These are phyloP conservation scores for Pyricularia grisea DNA, from an alignment of 2,329 filamentous ascomycete species.

Conservation along the genomic window DNA sequence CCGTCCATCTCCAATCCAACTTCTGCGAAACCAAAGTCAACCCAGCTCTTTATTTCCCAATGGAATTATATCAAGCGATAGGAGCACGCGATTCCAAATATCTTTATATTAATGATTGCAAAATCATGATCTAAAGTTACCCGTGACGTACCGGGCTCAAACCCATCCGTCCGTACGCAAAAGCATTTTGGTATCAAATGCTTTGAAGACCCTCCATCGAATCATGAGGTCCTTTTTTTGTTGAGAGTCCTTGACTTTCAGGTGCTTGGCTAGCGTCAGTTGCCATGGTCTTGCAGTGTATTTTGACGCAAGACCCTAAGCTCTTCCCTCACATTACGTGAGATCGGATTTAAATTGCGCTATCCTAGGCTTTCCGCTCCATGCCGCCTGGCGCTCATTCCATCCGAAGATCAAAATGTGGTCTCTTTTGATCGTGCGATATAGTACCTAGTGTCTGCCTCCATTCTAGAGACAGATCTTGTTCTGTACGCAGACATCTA, in stretches of 20 bases:
- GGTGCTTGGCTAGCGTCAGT: background rate
- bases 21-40: background rate
- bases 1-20: background rate
- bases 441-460: background rate
- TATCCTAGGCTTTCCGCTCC: conserved; percentile 20
- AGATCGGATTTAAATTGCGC: conserved; percentile 28
- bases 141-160: background rate
- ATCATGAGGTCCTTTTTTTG: background rate
- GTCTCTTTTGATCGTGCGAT: background rate
- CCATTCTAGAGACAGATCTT: background rate
- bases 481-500: background rate
- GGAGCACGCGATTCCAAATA: background rate
- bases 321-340: background rate
- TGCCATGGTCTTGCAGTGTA: background rate
- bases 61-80: background rate
- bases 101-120: background rate
- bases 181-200: background rate
- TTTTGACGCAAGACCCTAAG: background rate
- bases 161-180: background rate
- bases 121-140: background rate
- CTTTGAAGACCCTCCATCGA: background rate
- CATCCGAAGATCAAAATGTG: conserved; percentile 15
- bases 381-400: conserved; percentile 20
- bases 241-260: background rate
- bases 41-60: background rate